Base-by-base conservation (phyloP, 108 stramenopile genomes). In the Cyclotella baltica region DNA sequence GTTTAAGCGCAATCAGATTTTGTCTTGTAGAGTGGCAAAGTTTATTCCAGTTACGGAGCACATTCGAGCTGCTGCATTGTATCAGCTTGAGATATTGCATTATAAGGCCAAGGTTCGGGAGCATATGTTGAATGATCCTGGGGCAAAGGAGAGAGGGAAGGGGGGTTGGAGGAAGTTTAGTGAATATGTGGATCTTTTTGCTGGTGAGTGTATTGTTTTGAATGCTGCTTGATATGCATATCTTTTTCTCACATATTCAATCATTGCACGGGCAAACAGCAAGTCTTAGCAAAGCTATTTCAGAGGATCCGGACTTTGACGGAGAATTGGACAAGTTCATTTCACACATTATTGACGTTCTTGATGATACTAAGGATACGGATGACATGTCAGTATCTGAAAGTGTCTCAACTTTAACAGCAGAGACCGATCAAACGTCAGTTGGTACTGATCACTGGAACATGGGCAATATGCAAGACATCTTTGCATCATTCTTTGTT, bases 1-100 rank as follows among this genome's bases (percentile, higher is more conserved):
- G 65, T 78, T 96, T 46, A 81, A 83, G 47, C 81, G 88, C 18
- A 48, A 43, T 34, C 92, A 93, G 51, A 83, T 95, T 30, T 25
- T 88, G 23, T 69, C 85, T 11, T 95, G 94, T 53, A 77, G 83
- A 13, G 88, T 89, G 36, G 88, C 95, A 16, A 83, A 81, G 35
- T 96, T 92, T 76, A 85, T 90, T 43, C 95, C 95, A 3, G 86
- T 96, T 5, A 86, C 93, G 28, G 92, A 96, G 68, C 88, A 90
- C 25, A 83, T 96, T 40, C 67, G 88, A 58, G 92, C 86, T 66
- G 92, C 95, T 6, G 92, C 91, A 1, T 62, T 82, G 29, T 96
- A 88, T 64, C 91, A 92, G 43, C 80, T 96, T 15, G 88, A 92
- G 67, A 75, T 92, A 10, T 89, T 92, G 51, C 84, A 72, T 29